These are phyloP conservation scores for Fusarium equiseti DNA, from an alignment of 2,329 filamentous ascomycete genomes.

Conservation along the genomic window DNA sequence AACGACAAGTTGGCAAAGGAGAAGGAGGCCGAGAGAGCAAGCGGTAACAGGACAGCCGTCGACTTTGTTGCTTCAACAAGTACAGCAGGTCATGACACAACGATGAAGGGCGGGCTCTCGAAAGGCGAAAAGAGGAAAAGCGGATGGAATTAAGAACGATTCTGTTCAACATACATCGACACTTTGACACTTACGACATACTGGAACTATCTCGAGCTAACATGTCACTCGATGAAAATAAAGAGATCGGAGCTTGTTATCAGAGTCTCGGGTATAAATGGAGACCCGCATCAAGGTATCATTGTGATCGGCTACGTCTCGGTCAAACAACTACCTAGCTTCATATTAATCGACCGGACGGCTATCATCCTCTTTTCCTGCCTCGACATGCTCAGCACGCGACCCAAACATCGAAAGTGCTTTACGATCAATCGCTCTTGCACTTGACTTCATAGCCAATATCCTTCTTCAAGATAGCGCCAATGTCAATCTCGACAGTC, in stretches of 20 bases:
- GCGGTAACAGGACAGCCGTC: conserved; percentile 57
- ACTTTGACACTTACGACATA: background rate
- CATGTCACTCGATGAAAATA: conserved; percentile 8
- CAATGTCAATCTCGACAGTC: conserved; percentile 65
- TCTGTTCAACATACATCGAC: background rate
- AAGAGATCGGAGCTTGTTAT: conserved; percentile 29
- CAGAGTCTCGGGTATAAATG: conserved; percentile 24
- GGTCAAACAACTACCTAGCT: conserved; percentile 26
- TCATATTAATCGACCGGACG: conserved; percentile 28
- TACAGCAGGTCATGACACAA: conserved; percentile 37
- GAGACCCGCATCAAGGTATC: conserved; percentile 49
- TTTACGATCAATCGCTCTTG: conserved; percentile 17
- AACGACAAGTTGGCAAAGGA: conserved; percentile 61
- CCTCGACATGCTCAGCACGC: background rate
- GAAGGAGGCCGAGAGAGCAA: conserved; percentile 57
- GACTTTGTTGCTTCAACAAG: conserved; percentile 62
- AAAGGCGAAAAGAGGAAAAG: conserved; percentile 52
- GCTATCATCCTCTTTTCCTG: background rate
- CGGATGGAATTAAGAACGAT: conserved; percentile 48
- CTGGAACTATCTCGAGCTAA: conserved; percentile 7
- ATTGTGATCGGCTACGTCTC: conserved; percentile 47
- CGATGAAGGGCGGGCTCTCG: conserved; percentile 41
- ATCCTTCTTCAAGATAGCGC: conserved; percentile 55
- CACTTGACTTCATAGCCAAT: conserved; percentile 49
- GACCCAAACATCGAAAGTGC: background rate